Evolutionary conservation across 1,139 yeast genomes (phyloP), one percentile per base, ranked within the genome.

Genomic region (Geotrichum cucujoidarum): DNA sequence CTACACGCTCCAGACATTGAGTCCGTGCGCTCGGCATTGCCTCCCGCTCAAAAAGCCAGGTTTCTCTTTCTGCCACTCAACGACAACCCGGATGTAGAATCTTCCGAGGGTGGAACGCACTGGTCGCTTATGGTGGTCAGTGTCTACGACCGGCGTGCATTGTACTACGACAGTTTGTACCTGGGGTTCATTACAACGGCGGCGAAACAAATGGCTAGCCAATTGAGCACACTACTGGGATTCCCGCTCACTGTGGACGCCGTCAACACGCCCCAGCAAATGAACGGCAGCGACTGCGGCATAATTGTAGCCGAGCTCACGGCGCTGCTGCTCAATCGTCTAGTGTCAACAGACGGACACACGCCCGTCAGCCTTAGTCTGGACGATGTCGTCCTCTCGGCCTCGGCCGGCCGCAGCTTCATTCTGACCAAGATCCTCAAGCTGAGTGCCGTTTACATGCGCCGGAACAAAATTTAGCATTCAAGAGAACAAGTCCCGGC

Each of bases 261-360:
- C 37, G 67, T 71, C 42, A 65, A 66, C 30, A 75, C 87, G 0
- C 95, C 94, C 0, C 94, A 83, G 58, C 95, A 86, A 63, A 70
- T 70, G 36, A 84, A 85, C 60, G 85, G 87, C 0, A 78, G 75
- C 45, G 95, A 86, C 60, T 85, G 95, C 65, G 95, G 95, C 0
- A 81, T 83, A 0, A 74, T 80, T 52, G 79, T 84, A 6, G 74
- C 83, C 53, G 76, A 75, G 44, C 63, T 75, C 18, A 70, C 78
- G 0, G 69, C 74, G 0, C 56, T 69, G 18, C 56, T 76, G 29
- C 51, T 76, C 17, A 60, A 69, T 6, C 61, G 77, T 37, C 51
- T 76, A 21, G 49, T 73, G n/a, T 52, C 57, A 37, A 58, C 60
- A 37, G 50, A 47, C 8, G 54, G 50, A 7, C 52, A 45, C 16